These are phyloP conservation scores for Tolypocladium guangdongense DNA, from an alignment of 2,329 filamentous ascomycete genomes.

Conservation along the genomic window DNA sequence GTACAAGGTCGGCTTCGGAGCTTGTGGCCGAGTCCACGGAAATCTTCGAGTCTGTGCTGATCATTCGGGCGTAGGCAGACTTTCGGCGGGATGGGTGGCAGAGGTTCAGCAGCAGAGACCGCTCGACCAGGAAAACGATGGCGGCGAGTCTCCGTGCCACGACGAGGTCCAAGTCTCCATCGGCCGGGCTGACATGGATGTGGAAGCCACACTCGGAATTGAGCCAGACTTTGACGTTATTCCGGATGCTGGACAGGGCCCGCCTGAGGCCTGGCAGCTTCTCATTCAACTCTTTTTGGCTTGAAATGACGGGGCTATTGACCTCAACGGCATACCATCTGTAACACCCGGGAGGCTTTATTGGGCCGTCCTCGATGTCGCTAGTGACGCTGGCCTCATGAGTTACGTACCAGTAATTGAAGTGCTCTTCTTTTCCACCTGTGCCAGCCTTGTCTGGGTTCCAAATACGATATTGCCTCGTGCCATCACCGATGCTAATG, in stretches of 20 bases:
- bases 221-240: constrained; percentile 11
- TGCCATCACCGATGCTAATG: background rate
- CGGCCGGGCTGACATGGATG: constrained; percentile 12
- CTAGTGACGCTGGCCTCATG: background rate
- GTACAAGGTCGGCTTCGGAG: background rate
- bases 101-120: constrained; percentile 10
- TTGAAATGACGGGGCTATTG: constrained; percentile 13
- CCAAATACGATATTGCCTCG: background rate
- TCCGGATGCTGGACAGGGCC: constrained; percentile 8
- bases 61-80: constrained; percentile 8
- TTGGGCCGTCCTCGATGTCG: background rate
- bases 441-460: background rate
- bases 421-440: background rate
- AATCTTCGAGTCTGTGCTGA: constrained; percentile 9
- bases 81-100: constrained; percentile 12
- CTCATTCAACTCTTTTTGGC: constrained; percentile 7
- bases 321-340: constrained; percentile 15
- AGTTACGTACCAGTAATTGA: background rate
- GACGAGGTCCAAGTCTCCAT: constrained; percentile 6
- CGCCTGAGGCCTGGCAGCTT: constrained; percentile 10
- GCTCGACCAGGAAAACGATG: constrained; percentile 12
- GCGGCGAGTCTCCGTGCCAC: constrained; percentile 10
- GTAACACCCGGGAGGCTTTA: constrained; percentile 5
- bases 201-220: constrained; percentile 15
- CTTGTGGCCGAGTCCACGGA: background rate